phyloP scores from a whole-genome alignment of 2,329 filamentous ascomycete species.

The Colletotrichum sp. region DNA sequence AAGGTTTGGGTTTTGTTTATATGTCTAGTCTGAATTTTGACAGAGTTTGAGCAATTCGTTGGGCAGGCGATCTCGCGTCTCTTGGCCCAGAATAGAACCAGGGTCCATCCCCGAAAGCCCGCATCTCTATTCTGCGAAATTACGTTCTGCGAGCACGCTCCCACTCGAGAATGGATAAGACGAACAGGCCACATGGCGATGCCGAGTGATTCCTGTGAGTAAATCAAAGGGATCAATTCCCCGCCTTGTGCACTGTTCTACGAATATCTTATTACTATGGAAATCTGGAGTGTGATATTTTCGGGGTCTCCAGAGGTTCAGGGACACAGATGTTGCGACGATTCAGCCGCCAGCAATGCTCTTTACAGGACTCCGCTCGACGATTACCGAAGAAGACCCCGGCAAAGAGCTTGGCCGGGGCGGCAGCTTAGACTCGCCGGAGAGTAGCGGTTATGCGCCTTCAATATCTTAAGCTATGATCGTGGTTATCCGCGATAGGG shows the following conservation, averaged over 20 bases:
- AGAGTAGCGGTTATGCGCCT: background rate
- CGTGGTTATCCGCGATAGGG: background rate
- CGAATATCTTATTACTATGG: background rate
- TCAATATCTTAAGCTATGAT: background rate
- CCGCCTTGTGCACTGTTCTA: background rate
- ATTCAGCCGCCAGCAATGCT: background rate
- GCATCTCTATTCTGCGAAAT: background rate
- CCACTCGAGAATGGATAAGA: background rate
- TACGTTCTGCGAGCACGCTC: background rate
- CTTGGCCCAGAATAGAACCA: background rate
- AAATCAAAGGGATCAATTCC: background rate
- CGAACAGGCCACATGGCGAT: background rate
- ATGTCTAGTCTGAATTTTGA: background rate
- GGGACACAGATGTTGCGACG: background rate
- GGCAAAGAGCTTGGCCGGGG: background rate
- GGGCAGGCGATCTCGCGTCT: background rate
- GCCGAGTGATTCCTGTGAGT: background rate
- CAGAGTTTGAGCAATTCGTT: background rate
- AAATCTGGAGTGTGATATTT: background rate
- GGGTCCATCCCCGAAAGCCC: background rate
- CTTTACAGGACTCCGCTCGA: background rate
- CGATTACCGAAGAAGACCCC: background rate
- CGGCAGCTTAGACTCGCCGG: background rate
- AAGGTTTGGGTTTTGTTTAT: background rate
- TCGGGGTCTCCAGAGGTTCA: background rate